Evolutionary conservation across 345 rosid species (phyloP), one percentile per base, ranked within the genome.

Genomic region (Hibiscus tridactylites): DNA sequence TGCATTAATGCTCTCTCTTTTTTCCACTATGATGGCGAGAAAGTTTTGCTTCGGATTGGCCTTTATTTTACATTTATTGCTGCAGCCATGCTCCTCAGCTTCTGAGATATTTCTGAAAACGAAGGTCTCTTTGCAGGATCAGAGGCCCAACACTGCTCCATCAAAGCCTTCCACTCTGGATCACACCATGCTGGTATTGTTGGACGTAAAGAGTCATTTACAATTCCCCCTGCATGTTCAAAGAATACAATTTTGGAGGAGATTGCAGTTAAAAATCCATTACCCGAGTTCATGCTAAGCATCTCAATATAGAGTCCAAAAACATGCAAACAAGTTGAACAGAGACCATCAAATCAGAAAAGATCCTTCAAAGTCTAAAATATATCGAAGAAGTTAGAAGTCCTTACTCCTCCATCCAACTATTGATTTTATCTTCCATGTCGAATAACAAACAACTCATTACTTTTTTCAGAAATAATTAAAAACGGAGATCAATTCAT

Each of bases 171-270:
- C 99, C 99, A 95, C 62, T 95, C 99, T 28, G 99, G 99, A 84
- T 95, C 99, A 76, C 99, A 95, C 99, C 99, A 95, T 33, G 90
- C 79, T 28, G 99, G 99, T 72, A 87, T 85, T 76, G 87, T 82
- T 15, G 99, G 99, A 44, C 99, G 97, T 78, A 95, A 76, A 19
- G 99, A 77, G 77, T 90, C 86, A 79, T 89, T 95, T 76, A 95
- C 99, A 75, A 95, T 95, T 59, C 97, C 97, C 75, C 99, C 99
- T 95, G 89, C 61, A 75, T 60, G 70, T 67, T 33, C 56, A 19
- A 29, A 49, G 28, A 66, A 46, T 44, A 39, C 44, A 31, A 65
- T 12, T 52, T 17, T 46, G 19, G 31, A 29, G 3, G 31, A 29
- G 3, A 29, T 29, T 29, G n/a, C 21, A n/a, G 26, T 68, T 10